phyloP scores from a whole-genome alignment of 257 asterid species.

The Anisodus acutangulus region DNA sequence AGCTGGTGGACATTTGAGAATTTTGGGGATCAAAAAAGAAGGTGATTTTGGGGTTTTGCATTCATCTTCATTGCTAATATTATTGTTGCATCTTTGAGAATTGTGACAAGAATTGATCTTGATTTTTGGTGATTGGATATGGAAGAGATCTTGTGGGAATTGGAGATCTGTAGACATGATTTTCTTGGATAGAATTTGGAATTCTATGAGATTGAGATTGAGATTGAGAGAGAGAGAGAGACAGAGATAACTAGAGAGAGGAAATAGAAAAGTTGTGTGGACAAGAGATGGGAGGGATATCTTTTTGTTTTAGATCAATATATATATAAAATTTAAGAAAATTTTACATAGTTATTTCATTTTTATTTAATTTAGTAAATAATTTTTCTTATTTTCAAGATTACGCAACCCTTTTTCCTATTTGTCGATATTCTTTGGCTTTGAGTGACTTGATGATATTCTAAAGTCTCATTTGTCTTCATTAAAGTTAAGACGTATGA shows the following conservation, averaged over 20 bases:
- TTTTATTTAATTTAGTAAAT: too few relatives aligned
- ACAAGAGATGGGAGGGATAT: background rate
- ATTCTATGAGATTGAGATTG: background rate
- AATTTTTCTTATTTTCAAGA: too few relatives aligned
- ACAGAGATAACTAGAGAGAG: background rate
- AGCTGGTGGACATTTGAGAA: slow-evolving; percentile 61
- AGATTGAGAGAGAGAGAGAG: slow-evolving; percentile 22
- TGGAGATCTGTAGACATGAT: slow-evolving; percentile 59
- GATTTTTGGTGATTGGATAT: slow-evolving; percentile 27
- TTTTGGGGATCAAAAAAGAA: slow-evolving; percentile 48
- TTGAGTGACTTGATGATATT: too few relatives aligned
- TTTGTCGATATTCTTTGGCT: too few relatives aligned
- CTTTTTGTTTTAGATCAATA: slow-evolving; percentile 34
- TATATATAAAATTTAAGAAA: slow-evolving; percentile 25
- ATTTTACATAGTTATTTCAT: too few relatives aligned
- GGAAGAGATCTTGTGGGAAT: slow-evolving; percentile 38
- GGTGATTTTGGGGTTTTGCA: slow-evolving; percentile 62
- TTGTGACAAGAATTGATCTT: slow-evolving; percentile 24
- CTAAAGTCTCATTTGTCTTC: too few relatives aligned
- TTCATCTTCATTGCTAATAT: slow-evolving; percentile 27
- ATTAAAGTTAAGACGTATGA: too few relatives aligned
- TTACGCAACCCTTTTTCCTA: too few relatives aligned
- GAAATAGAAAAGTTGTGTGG: slow-evolving; percentile 36
- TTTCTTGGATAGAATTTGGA: background rate
- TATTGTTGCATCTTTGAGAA: background rate